phyloP scores from a whole-genome alignment of 225 moss, liverwort and hornwort genomes.

The Takakia lepidozioides region DNA sequence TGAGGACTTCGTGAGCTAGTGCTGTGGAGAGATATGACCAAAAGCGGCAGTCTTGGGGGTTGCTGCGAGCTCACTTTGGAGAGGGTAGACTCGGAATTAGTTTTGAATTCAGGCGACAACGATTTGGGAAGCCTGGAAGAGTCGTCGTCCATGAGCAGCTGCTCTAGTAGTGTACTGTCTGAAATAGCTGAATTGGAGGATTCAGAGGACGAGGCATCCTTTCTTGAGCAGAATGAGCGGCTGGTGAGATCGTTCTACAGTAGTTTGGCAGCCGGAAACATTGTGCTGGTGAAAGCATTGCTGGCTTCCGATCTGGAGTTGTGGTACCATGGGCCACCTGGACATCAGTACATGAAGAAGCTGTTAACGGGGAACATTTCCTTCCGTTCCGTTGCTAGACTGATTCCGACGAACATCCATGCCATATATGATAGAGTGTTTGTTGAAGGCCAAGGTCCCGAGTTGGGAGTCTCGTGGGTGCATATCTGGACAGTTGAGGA shows the following conservation, averaged over 20 bases:
- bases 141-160: too few species aligned
- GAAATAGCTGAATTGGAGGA: too few species aligned
- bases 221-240: constrained; percentile 10
- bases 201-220: too few species aligned
- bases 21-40: too few species aligned
- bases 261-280: constrained; percentile 7
- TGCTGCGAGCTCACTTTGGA: too few species aligned
- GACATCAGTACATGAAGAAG: constrained; percentile 19
- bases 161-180: too few species aligned
- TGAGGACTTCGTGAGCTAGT: too few species aligned
- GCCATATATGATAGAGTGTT: constrained; percentile 9
- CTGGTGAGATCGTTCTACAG: constrained; percentile 14
- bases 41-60: too few species aligned
- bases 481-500: constrained; percentile 15
- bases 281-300: constrained; percentile 9
- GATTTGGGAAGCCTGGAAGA: too few species aligned
- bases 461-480: constrained; percentile 16
- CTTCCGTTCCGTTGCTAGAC: constrained; percentile 4
- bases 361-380: constrained; percentile 9
- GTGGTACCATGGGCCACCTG: constrained; percentile 13
- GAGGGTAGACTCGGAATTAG: too few species aligned
- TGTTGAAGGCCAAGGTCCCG: constrained; percentile 14
- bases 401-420: background rate
- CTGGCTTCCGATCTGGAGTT: constrained; percentile 12
- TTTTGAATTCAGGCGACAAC: too few species aligned